Percentiles rank a stretch among this genome's conserved stretches.
phyloP scores from a whole-genome alignment of 768 basidiomycete species.

The Panellus pusillus region DNA sequence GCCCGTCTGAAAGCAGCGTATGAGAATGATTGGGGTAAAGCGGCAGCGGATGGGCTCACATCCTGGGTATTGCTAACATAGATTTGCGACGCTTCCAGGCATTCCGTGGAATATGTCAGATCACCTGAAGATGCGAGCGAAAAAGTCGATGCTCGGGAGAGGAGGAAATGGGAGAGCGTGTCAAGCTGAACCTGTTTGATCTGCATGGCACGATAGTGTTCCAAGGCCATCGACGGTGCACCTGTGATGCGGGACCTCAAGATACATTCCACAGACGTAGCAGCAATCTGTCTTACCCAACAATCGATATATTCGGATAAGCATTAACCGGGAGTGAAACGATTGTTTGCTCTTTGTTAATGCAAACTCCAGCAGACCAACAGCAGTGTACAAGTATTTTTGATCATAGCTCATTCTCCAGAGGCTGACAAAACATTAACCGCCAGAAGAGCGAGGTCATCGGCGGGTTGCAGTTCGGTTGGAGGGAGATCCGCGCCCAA shows the following conservation, averaged over 20 bases:
- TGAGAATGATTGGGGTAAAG: not conserved
- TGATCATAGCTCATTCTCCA: slow-evolving; percentile 61
- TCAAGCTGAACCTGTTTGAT: slow-evolving; percentile 88
- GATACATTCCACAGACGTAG: not conserved
- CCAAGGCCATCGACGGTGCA: slow-evolving; percentile 67
- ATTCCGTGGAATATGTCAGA: slow-evolving; percentile 72
- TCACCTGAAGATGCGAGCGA: slow-evolving; percentile 77
- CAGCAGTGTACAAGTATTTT: slow-evolving; percentile 62
- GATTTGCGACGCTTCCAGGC: slow-evolving; percentile 77
- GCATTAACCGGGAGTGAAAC: slow-evolving; percentile 73
- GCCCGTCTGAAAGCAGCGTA: slow-evolving; percentile 49
- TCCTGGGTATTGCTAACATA: slow-evolving; percentile 80
- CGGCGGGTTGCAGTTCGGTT: slow-evolving; percentile 85
- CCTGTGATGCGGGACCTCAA: slow-evolving; percentile 41
- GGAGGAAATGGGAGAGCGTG: slow-evolving; percentile 81
- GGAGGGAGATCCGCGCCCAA: slow-evolving; percentile 64
- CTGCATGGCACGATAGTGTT: slow-evolving; percentile 77
- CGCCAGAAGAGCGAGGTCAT: slow-evolving; percentile 79
- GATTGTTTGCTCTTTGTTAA: slow-evolving; percentile 72
- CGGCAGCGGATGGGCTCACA: slow-evolving; percentile 36
- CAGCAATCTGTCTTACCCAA: slow-evolving; percentile 50
- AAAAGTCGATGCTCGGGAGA: slow-evolving; percentile 77
- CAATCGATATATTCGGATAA: slow-evolving; percentile 80
- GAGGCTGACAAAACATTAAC: slow-evolving; percentile 63
- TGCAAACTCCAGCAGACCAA: slow-evolving; percentile 69